Evolutionary conservation across 2,329 filamentous ascomycete species (phyloP).

Genomic region (Paramyrothecium roridum): DNA sequence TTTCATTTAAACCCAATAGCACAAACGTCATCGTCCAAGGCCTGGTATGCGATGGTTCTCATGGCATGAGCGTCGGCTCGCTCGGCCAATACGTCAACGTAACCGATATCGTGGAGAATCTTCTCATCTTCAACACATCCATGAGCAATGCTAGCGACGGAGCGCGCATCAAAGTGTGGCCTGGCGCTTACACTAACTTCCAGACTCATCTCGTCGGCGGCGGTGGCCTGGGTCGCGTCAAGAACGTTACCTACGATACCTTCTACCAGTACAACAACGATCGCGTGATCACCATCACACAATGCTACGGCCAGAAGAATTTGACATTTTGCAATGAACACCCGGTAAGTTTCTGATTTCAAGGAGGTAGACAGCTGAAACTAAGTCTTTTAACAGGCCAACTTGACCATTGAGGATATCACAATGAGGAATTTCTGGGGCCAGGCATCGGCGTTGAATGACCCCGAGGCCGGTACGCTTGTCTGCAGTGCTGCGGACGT

Average conservation of each 20-base stretch:
- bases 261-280: constrained; percentile 7
- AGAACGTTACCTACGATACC: constrained; percentile 6
- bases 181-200: constrained; percentile 36
- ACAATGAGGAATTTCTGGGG: constrained; percentile 26
- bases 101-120: constrained; percentile 65
- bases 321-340: constrained; percentile 19
- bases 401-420: constrained; percentile 18
- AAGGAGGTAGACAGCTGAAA: background rate
- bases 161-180: constrained; percentile 74
- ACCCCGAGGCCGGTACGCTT: constrained; percentile 22
- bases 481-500: constrained; percentile 26
- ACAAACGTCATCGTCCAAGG: constrained; percentile 67
- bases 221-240: constrained; percentile 4
- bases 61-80: constrained; percentile 71
- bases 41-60: constrained; percentile 64
- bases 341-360: constrained; percentile 8
- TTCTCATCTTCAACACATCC: constrained; percentile 61
- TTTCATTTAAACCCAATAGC: constrained; percentile 72
- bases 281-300: constrained; percentile 6
- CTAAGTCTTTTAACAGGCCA: constrained; percentile 12
- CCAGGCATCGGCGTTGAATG: constrained; percentile 20
- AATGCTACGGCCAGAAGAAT: constrained; percentile 6
- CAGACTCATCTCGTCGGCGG: constrained; percentile 28
- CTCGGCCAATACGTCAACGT: constrained; percentile 64
- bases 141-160: constrained; percentile 61